A percentile compares a stretch with the other conserved stretches of the same genome.
Evolutionary conservation across 2,329 filamentous ascomycete genomes (phyloP).

Genomic region (Aspergillus pseudoterreus): DNA sequence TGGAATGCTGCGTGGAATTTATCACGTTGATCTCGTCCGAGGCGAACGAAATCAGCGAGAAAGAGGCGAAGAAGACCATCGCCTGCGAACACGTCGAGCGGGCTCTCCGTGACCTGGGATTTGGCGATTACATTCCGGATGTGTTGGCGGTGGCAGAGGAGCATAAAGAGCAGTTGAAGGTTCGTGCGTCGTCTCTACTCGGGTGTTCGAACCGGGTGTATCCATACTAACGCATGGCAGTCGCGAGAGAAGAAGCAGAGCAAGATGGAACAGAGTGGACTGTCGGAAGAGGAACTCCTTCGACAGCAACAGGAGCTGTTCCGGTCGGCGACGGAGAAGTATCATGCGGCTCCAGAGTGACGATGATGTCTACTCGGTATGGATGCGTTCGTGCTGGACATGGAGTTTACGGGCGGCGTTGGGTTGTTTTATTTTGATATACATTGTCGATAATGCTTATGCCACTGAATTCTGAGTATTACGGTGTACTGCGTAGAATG

Average conservation of each 20-base stretch:
- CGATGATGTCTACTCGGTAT: not conserved
- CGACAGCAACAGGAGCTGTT: slow-evolving; percentile 90
- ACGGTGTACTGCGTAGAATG: too few species aligned
- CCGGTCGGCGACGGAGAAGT: slow-evolving; percentile 71
- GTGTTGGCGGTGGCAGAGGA: slow-evolving; percentile 83
- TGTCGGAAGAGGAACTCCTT: slow-evolving; percentile 86
- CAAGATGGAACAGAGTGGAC: slow-evolving; percentile 91
- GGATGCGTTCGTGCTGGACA: slow-evolving; percentile 28
- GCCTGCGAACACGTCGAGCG: slow-evolving; percentile 97
- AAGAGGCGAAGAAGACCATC: slow-evolving; percentile 98
- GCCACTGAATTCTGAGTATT: too few species aligned
- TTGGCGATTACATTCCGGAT: slow-evolving; percentile 84
- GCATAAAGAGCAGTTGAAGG: slow-evolving; percentile 91
- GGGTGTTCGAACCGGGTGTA: not conserved
- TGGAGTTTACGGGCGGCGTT: slow-evolving; percentile 19
- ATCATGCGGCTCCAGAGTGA: slow-evolving; percentile 52
- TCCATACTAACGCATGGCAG: slow-evolving; percentile 45
- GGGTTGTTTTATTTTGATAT: not conserved
- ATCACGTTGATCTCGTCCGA: slow-evolving; percentile 98
- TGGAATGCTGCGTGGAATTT: slow-evolving; percentile 98
- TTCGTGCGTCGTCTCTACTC: slow-evolving; percentile 32
- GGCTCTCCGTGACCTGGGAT: slow-evolving; percentile 87
- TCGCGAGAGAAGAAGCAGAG: slow-evolving; percentile 94
- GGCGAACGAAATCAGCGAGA: slow-evolving; percentile 97
- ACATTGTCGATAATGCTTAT: not conserved